Evolutionary conservation across 371 early-diverging fungal genomes (phyloP).

Genomic region (Sporodiniella umbellata): DNA sequence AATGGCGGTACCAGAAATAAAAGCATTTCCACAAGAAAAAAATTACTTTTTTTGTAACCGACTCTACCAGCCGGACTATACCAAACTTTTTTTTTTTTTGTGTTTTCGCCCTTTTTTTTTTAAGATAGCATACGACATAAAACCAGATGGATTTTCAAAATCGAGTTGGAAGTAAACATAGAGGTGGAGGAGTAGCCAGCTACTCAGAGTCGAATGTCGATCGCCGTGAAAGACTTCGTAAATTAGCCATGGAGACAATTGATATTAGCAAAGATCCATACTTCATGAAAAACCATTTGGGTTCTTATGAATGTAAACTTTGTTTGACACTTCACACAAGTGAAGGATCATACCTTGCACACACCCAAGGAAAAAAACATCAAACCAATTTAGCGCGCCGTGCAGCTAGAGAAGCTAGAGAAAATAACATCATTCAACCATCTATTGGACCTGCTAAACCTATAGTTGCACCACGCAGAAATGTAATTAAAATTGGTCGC

Average conservation of each 20-base stretch:
- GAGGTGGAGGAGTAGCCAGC: constrained; percentile 88
- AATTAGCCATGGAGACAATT: constrained; percentile 94
- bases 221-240: constrained; percentile 92
- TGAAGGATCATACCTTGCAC: constrained; percentile 96
- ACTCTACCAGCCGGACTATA: no score
- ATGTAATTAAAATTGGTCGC: constrained; percentile 93
- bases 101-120: background rate
- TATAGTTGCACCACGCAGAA: constrained; percentile 41
- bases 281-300: constrained; percentile 97
- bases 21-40: no score
- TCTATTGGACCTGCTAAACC: constrained; percentile 54
- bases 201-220: constrained; percentile 87
- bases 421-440: constrained; percentile 54
- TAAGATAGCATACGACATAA: background rate
- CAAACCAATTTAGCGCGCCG: constrained; percentile 93
- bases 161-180: constrained; percentile 91
- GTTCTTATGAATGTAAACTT: constrained; percentile 97
- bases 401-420: constrained; percentile 88
- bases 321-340: constrained; percentile 93
- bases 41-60: no score
- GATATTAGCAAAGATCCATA: constrained; percentile 97
- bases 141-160: constrained; percentile 69
- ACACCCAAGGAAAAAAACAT: constrained; percentile 99
- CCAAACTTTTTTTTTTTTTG: background rate
- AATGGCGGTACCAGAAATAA: no score